Base-by-base conservation (phyloP, 2,329 filamentous ascomycete genomes). In the Geosmithia flava region DNA sequence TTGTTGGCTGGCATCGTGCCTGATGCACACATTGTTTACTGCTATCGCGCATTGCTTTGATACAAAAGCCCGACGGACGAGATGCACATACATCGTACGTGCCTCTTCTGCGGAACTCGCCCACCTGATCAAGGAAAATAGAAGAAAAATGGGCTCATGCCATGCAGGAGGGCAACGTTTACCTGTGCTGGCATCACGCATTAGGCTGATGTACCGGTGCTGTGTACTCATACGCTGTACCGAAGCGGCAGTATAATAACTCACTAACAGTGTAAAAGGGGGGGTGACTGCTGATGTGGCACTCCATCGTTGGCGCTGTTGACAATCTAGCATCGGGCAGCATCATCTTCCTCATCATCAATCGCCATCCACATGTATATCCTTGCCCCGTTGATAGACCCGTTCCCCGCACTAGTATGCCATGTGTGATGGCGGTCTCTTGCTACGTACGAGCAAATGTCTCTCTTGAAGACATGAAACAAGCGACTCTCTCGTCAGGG, bases 251-350 rank as follows among this genome's bases (percentile, higher is more conserved):
- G 23, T 8, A 27, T 27, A 27, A 27, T 27, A 27, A 27, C 23
- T 27, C 23, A 27, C 23, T 27, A 27, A n/a, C n/a, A n/a, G 23
- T 4, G 6, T 41, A 20, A 44, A 27, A 19, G 15, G 43, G 39
- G 33, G 33, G 33, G 11, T 15, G 27, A 15, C 29, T 37, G 44
- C 44, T 45, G 23, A 45, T 45, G 44, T 45, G 44, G 44, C 44
- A 45, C 44, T 29, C 15, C 44, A 33, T 45, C 23, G 44, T 45
- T 45, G 44, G 44, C 44, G 29, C 44, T 37, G 33, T 37, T 37
- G 33, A 37, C 5, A 37, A 37, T 37, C 33, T 37, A 11, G 11
- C 33, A 11, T 37, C 15, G 33, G 33, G 33, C 33, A 37, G 33
- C 33, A 37, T 37, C 33, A 13, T 37, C 15, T 16, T 37, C 33